phyloP scores from a whole-genome alignment of 2,329 filamentous ascomycete species.

The Penicillium sp. region DNA sequence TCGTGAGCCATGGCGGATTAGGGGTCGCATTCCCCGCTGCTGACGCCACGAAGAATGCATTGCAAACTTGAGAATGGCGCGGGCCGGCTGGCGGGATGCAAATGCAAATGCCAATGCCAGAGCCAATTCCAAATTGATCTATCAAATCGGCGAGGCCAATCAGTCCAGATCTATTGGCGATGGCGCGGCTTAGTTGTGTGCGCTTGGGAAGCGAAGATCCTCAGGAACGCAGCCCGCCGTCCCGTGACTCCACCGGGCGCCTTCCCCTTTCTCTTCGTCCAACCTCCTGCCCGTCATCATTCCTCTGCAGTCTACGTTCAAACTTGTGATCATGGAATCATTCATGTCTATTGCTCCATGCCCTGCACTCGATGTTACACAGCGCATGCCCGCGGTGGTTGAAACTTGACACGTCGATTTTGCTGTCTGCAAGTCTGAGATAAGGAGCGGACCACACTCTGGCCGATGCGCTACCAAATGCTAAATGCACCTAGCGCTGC shows the following conservation, averaged over 20 bases:
- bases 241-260: neutral
- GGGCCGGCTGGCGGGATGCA: neutral
- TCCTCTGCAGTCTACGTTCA: no score
- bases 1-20: no score
- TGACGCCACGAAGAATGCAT: constrained; percentile 2
- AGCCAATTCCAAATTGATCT: constrained; percentile 9
- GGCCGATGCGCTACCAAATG: no score
- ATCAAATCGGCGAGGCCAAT: neutral
- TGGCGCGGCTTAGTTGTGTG: no score
- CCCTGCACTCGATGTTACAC: neutral
- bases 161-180: no score
- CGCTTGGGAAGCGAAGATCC: neutral
- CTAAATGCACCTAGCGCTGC: no score
- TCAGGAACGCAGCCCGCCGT: neutral
- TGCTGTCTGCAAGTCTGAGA: no score
- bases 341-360: no score
- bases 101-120: neutral
- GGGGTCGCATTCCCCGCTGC: neutral
- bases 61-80: neutral
- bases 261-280: neutral
- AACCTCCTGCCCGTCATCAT: no score
- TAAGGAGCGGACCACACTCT: no score
- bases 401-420: no score
- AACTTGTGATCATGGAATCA: no score
- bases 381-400: neutral